Conservation (phyloP, 148 eudicot genomes). For the Dysphania ambrosioides region DNA sequence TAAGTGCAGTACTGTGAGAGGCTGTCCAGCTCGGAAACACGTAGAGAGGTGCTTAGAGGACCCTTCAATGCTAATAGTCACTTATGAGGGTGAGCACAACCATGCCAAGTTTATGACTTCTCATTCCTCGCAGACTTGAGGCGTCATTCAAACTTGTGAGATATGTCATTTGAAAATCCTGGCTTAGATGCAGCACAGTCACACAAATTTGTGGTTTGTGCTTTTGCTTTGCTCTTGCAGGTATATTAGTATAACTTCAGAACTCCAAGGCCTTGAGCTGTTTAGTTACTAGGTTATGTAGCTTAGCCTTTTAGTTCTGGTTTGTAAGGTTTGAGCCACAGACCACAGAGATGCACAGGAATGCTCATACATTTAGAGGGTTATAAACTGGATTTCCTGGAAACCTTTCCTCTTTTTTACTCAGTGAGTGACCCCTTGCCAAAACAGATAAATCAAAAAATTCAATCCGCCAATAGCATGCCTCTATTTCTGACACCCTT, state of each 20-base stretch:
- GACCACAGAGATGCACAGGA: constrained; percentile 16
- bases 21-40: constrained; percentile 67
- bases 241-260: constrained; percentile 15
- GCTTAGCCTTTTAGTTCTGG: constrained; percentile 13
- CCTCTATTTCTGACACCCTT: no score
- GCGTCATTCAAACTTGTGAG: not conserved
- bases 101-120: constrained; percentile 40
- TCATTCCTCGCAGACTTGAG: constrained; percentile 40
- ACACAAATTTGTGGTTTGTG: constrained; percentile 17
- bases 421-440: not conserved
- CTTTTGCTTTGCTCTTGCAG: constrained; percentile 13
- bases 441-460: not conserved
- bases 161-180: constrained; percentile 24
- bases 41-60: constrained; percentile 58
- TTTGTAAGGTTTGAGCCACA: constrained; percentile 18
- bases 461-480: no score
- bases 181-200: constrained; percentile 21
- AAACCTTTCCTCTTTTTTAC: not conserved
- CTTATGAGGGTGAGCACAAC: constrained; percentile 56
- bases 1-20: constrained; percentile 62
- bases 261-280: constrained; percentile 8
- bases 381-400: constrained; percentile 8
- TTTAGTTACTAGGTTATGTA: not conserved
- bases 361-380: constrained; percentile 18
- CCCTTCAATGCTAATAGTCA: constrained; percentile 52